Evolutionary conservation across 805 yeast species (phyloP).

Genomic region (Metschnikowia sp.): DNA sequence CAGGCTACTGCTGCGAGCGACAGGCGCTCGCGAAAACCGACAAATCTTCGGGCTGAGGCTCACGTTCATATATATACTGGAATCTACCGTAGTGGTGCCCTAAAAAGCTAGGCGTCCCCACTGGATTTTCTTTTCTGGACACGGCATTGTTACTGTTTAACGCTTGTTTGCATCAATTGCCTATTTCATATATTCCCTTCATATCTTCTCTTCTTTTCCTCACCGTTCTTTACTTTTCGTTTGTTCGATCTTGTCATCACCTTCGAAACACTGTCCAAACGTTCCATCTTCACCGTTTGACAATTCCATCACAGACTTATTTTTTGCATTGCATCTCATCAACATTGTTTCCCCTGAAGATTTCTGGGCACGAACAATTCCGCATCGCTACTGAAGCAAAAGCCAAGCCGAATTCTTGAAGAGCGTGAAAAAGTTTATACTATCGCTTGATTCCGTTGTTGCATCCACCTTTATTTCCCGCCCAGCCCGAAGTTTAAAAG

Average conservation of each 20-base stretch:
- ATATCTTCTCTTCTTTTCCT: not conserved
- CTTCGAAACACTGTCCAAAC: not conserved
- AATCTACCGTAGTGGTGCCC: constrained; percentile 1
- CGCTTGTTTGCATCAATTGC: constrained; percentile 1
- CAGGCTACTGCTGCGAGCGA: constrained; percentile 8
- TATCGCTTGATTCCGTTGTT: not conserved
- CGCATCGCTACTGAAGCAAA: no score
- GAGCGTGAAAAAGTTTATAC: not conserved
- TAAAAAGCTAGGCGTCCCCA: constrained; percentile 7
- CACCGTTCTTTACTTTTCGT: constrained; percentile 4
- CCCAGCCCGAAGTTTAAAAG: no score
- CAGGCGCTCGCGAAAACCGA: constrained; percentile 5
- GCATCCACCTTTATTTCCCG: not conserved
- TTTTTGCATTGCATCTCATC: not conserved
- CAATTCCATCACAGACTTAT: not conserved
- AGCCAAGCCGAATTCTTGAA: no score
- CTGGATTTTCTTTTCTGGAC: not conserved
- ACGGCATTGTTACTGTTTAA: constrained; percentile 4
- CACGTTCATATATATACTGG: constrained; percentile 9
- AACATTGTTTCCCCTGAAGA: not conserved
- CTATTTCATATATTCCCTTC: not conserved
- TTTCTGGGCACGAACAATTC: no score
- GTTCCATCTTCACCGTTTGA: no score
- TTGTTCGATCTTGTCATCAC: constrained; percentile 4
- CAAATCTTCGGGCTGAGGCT: constrained; percentile 9